Conservation (phyloP, 352 stramenopile genomes). For the Globisporangium uncinulatum region DNA sequence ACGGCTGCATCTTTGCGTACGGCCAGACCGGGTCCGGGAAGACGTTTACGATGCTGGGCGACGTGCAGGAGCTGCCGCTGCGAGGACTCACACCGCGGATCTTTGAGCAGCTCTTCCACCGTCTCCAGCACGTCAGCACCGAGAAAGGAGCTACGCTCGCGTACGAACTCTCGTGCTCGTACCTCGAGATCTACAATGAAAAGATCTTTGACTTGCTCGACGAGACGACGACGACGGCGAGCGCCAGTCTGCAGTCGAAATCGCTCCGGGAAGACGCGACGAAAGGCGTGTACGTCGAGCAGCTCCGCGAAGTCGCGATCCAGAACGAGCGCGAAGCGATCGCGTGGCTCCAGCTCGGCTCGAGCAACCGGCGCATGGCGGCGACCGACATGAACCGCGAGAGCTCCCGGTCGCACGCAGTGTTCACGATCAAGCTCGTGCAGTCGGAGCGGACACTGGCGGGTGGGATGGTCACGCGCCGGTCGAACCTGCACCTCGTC, state of each 20-base stretch:
- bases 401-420: conserved; percentile 94
- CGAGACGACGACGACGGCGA: conserved; percentile 28
- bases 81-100: conserved; percentile 81
- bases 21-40: conserved; percentile 87
- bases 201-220: conserved; percentile 87
- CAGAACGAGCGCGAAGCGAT: conserved; percentile 58
- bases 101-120: conserved; percentile 75
- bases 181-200: conserved; percentile 91
- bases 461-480: conserved; percentile 79
- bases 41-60: conserved; percentile 81
- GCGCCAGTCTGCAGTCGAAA: conserved; percentile 41
- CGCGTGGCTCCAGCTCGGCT: conserved; percentile 66
- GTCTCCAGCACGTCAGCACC: conserved; percentile 33
- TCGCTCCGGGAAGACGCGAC: conserved; percentile 70
- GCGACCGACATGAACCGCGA: conserved; percentile 97
- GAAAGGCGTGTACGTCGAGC: conserved; percentile 78
- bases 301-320: conserved; percentile 64
- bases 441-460: conserved; percentile 74
- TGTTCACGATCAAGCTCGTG: conserved; percentile 94
- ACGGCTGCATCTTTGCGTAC: conserved; percentile 89
- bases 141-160: conserved; percentile 42
- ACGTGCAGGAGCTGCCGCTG: conserved; percentile 41
- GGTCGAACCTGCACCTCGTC: conserved; percentile 95
- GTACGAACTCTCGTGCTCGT: conserved; percentile 75
- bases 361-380: conserved; percentile 90